A percentile compares a stretch with the other conserved stretches of the same genome.
These are phyloP conservation scores for Plasmodium billcollinsi DNA, from an alignment of 169 alveolate genomes.

Conservation along the genomic window DNA sequence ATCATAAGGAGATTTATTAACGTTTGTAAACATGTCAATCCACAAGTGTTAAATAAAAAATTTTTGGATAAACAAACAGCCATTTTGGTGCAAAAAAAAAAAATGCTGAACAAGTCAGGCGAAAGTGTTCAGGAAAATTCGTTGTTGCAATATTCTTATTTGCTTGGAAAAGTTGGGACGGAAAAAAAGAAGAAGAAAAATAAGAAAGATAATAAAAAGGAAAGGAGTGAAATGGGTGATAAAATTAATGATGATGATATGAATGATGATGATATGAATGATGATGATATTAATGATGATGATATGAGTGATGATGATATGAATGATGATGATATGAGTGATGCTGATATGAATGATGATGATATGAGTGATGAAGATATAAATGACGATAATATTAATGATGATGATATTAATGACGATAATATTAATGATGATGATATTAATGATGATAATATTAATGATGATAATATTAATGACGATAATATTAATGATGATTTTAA, in stretches of 20 bases:
- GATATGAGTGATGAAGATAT: neutral
- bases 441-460: neutral
- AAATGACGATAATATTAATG: neutral
- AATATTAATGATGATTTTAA: too few species aligned
- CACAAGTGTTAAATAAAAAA: slow-evolving; percentile 19
- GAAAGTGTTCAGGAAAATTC: slow-evolving; percentile 8
- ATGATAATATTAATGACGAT: neutral
- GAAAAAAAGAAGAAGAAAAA: neutral
- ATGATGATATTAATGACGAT: neutral
- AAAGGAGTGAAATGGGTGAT: neutral
- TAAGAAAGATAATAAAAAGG: neutral
- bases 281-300: neutral
- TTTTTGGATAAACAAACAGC: slow-evolving; percentile 57
- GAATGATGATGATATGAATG: neutral
- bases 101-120: neutral
- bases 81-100: slow-evolving; percentile 19
- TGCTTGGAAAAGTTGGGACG: neutral
- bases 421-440: neutral
- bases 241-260: neutral
- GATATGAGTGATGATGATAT: neutral
- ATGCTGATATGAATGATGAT: neutral
- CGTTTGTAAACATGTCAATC: slow-evolving; percentile 24
- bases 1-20: slow-evolving; percentile 47
- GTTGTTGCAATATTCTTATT: slow-evolving; percentile 22
- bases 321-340: neutral